phyloP scores from a whole-genome alignment of 2,329 filamentous ascomycete species.

The Xylaria sp. region DNA sequence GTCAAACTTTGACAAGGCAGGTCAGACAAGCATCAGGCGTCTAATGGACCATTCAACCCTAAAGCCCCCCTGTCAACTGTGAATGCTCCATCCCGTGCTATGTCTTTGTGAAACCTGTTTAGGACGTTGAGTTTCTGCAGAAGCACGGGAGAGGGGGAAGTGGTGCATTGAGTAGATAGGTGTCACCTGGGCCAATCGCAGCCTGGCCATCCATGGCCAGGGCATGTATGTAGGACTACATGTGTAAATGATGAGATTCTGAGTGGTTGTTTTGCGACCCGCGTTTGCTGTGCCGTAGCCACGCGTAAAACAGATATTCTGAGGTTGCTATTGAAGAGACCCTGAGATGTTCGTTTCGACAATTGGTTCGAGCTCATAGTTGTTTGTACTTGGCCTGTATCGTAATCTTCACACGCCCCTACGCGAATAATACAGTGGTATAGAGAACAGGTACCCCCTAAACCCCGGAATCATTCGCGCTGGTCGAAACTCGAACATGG shows the following conservation, averaged over 20 bases:
- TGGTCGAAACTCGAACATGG: neutral
- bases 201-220: neutral
- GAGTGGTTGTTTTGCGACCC: constrained; percentile 25
- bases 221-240: constrained; percentile 27
- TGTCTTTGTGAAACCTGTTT: constrained; percentile 27
- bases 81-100: constrained; percentile 15
- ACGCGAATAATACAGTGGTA: neutral
- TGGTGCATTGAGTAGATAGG: constrained; percentile 14
- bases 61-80: constrained; percentile 13
- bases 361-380: neutral
- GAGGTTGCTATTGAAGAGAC: neutral
- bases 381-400: constrained; percentile 2
- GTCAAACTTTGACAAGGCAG: neutral
- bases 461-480: neutral
- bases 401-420: constrained; percentile 2
- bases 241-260: constrained; percentile 3
- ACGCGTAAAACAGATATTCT: constrained; percentile 11
- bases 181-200: constrained; percentile 29
- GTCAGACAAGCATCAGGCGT: constrained; percentile 26
- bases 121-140: constrained; percentile 17
- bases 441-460: neutral
- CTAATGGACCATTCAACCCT: constrained; percentile 31
- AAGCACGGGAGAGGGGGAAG: constrained; percentile 20
- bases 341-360: constrained; percentile 3
- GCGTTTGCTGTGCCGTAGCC: constrained; percentile 34